Evolutionary conservation across 306 rosid genomes (phyloP).

Genomic region (Erythrophleum fordii): DNA sequence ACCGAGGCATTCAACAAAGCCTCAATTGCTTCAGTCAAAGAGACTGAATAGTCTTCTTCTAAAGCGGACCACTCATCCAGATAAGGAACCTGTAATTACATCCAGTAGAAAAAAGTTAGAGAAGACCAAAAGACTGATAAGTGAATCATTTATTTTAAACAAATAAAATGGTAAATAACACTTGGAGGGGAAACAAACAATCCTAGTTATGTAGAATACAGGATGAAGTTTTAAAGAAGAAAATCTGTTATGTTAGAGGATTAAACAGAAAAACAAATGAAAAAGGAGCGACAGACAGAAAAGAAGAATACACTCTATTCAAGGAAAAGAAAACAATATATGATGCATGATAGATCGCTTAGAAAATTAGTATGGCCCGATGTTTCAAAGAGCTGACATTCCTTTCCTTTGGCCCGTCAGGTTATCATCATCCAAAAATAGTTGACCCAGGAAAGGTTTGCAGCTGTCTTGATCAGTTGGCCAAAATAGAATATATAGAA

Average conservation of each 20-base stretch:
- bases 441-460: background rate
- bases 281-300: background rate
- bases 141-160: background rate
- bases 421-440: background rate
- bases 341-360: background rate
- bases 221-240: background rate
- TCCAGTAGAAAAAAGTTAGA: background rate
- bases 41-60: slow-evolving; percentile 64
- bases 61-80: slow-evolving; percentile 76
- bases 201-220: background rate
- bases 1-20: slow-evolving; percentile 76
- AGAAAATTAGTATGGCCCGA: background rate
- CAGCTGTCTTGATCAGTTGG: background rate
- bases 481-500: background rate
- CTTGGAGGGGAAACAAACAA: slow-evolving; percentile 15
- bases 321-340: background rate
- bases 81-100: slow-evolving; percentile 64
- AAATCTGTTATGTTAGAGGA: background rate
- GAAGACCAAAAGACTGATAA: background rate
- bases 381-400: background rate
- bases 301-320: background rate
- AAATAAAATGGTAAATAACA: background rate
- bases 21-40: slow-evolving; percentile 58
- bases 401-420: background rate
- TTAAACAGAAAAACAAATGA: background rate